Conservation (phyloP, 495 filamentous ascomycete species). For the Podospora anserina region DNA sequence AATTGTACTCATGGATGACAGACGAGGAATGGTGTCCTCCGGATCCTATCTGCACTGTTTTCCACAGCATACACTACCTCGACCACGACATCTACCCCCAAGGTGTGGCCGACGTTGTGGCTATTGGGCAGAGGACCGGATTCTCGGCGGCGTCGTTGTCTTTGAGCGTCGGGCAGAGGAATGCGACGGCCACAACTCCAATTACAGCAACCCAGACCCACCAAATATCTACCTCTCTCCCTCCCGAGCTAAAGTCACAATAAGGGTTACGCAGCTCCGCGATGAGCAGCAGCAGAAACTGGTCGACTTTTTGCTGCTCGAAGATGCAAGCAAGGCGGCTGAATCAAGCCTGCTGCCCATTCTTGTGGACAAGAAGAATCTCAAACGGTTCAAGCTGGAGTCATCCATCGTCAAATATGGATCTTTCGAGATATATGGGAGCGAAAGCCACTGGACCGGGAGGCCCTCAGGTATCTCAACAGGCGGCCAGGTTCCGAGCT, state of each 20-base stretch:
- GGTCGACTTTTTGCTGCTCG: conserved; percentile 23
- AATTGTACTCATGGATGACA: background rate
- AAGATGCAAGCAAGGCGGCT: background rate
- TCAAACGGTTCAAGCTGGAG: conserved; percentile 19
- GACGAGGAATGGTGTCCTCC: background rate
- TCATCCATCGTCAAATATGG: conserved; percentile 7
- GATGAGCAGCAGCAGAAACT: conserved; percentile 25
- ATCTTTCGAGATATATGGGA: conserved; percentile 29
- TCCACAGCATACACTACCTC: conserved; percentile 26
- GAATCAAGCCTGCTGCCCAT: conserved; percentile 21
- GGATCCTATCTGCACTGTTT: conserved; percentile 20
- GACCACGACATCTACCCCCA: conserved; percentile 31
- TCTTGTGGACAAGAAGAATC: conserved; percentile 19
- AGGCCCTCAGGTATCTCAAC: background rate
- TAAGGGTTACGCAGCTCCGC: conserved; percentile 21
- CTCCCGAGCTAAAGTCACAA: conserved; percentile 14
- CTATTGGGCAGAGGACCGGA: conserved; percentile 35
- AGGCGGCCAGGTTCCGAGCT: background rate
- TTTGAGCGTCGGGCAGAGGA: conserved; percentile 28
- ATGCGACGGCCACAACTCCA: conserved; percentile 3
- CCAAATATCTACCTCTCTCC: conserved; percentile 26
- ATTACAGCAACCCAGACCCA: background rate
- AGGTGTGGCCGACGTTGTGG: conserved; percentile 31
- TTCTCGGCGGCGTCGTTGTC: conserved; percentile 33
- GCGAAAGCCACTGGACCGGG: conserved; percentile 11